Evolutionary conservation across 495 filamentous ascomycete genomes (phyloP).

Genomic region (Tuber aestivum): DNA sequence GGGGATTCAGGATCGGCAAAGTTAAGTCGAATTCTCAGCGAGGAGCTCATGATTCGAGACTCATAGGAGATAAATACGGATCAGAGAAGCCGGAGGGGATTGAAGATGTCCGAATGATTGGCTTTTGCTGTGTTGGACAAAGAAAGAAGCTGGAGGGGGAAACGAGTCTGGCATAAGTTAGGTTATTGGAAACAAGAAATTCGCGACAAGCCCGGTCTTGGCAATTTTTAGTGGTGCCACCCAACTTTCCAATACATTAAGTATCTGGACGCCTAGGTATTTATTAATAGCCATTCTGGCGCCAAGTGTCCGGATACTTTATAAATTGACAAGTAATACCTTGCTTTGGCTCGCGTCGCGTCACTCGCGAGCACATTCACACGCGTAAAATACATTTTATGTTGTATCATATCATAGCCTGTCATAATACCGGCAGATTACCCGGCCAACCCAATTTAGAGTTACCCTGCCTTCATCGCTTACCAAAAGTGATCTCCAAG

Average conservation of each 20-base stretch:
- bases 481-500: background rate
- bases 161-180: background rate
- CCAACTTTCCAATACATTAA: background rate
- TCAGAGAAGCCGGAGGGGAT: background rate
- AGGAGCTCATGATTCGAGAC: background rate
- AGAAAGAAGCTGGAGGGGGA: background rate
- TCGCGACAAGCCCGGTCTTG: background rate
- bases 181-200: background rate
- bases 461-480: background rate
- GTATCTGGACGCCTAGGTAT: background rate
- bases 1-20: background rate
- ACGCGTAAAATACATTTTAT: background rate
- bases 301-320: background rate
- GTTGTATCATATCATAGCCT: background rate
- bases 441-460: background rate
- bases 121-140: background rate
- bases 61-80: background rate
- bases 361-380: background rate
- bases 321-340: background rate
- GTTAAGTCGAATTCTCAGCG: background rate
- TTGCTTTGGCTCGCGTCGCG: background rate
- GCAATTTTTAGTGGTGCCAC: background rate
- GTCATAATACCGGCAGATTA: background rate
- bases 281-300: background rate
- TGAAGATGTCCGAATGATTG: background rate